Evolutionary conservation across 208 protist species (phyloP), one percentile per base, ranked within the genome.

Genomic region (Leishmania major): DNA sequence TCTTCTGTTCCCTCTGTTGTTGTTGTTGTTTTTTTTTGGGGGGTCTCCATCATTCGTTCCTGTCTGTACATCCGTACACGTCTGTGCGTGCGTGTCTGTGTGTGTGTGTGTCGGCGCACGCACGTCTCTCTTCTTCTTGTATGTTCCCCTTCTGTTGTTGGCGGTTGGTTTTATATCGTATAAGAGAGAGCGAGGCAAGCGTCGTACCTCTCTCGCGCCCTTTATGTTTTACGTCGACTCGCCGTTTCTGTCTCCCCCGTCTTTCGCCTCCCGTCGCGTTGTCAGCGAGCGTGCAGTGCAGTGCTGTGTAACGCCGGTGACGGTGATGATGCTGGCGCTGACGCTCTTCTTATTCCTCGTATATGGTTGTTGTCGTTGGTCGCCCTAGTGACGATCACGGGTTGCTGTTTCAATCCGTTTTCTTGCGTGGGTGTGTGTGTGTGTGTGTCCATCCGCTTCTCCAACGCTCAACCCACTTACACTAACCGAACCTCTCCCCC

Each of bases 1-100:
- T 62, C 82, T 77, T 73, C 13, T 55, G 15, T 55, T 55, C 49
- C 15, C 49, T 53, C 1, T 51, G 11, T 51, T 51, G 8, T 43
- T 4, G 15, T 55, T 55, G 51, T 84, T 80, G 45, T 82, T 69
- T 17, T 66, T 8, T 60, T 19, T 75, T 79, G 2, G 43, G 43
- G 43, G 43, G 45, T 49, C 8, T 49, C 45, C 45, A 49, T 49
- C 45, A 49, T 49, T 49, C 45, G 2, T 49, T 49, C 45, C 45
- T 8, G 45, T 11, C 45, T 49, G 45, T 11, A 22, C 17, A 69
- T 66, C 35, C 45, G 17, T 79, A 19, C 66, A 19, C 31, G 43
- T 64, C 76, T 74, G 60, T 82, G 51, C 60, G 75, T 66, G 53
- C 77, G 55, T 82, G 62, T 77, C 51, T 84, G 28, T 87, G 10